These are phyloP conservation scores for Clarireedia sp. DNA, from an alignment of 2,329 filamentous ascomycete genomes.

Conservation along the genomic window DNA sequence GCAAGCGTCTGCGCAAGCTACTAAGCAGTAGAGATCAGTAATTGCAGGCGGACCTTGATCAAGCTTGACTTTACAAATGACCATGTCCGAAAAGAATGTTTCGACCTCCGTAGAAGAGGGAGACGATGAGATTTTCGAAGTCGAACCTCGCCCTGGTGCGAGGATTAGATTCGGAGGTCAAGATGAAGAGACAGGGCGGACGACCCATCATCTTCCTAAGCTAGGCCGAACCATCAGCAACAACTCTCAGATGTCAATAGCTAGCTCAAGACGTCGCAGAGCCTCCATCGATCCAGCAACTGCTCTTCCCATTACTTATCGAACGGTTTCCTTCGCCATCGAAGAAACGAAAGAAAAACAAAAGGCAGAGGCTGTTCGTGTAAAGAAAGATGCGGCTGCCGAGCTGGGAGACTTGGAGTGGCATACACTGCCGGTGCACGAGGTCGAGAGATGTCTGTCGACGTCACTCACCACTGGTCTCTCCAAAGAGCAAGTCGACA, in stretches of 20 bases:
- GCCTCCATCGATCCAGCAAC: slow-evolving; percentile 32
- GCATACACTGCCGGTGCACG: slow-evolving; percentile 51
- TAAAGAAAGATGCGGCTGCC: slow-evolving; percentile 37
- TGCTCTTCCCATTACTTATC: slow-evolving; percentile 43
- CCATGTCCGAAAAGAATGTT: slow-evolving; percentile 8
- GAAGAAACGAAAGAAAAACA: slow-evolving; percentile 43
- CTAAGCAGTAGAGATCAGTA: too few relatives aligned
- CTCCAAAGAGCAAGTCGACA: slow-evolving; percentile 45
- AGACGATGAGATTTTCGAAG: slow-evolving; percentile 12
- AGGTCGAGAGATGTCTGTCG: slow-evolving; percentile 49
- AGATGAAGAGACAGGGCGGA: slow-evolving; percentile 11
- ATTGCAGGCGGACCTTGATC: too few relatives aligned
- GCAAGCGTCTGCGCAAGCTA: too few relatives aligned
- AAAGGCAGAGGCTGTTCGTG: slow-evolving; percentile 32
- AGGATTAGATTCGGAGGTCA: slow-evolving; percentile 11
- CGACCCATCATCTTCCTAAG: neutral
- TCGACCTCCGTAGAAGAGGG: neutral
- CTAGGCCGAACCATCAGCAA: slow-evolving; percentile 14
- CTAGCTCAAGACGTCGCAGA: slow-evolving; percentile 14
- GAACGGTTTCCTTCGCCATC: slow-evolving; percentile 48
- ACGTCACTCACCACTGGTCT: slow-evolving; percentile 50
- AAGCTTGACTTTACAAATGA: neutral
- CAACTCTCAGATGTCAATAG: slow-evolving; percentile 12
- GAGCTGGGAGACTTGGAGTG: slow-evolving; percentile 57
- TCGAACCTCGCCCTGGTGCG: slow-evolving; percentile 9